Evolutionary conservation across 495 filamentous ascomycete species (phyloP).

Genomic region (Aspergillus leporis): DNA sequence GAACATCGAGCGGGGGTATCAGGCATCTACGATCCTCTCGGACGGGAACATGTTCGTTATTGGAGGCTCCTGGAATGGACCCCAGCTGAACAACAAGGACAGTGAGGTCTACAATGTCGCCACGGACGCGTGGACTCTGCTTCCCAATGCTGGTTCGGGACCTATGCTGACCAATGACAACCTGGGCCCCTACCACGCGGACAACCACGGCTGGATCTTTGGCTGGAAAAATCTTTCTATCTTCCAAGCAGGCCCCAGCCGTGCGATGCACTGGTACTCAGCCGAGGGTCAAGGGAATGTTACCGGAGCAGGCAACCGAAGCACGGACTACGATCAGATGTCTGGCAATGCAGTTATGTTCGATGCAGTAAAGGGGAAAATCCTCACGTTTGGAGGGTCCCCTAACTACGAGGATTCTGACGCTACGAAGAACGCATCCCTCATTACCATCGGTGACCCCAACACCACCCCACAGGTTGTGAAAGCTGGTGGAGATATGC

Average conservation of each 20-base stretch:
- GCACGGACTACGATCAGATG: slow-evolving; percentile 52
- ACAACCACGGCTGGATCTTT: slow-evolving; percentile 55
- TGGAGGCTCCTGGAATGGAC: slow-evolving; percentile 56
- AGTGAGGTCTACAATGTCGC: slow-evolving; percentile 54
- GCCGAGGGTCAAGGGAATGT: slow-evolving; percentile 39
- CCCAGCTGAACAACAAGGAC: slow-evolving; percentile 41
- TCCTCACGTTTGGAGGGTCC: slow-evolving; percentile 53
- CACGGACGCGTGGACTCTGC: slow-evolving; percentile 37
- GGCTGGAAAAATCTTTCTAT: slow-evolving; percentile 53
- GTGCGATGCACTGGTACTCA: slow-evolving; percentile 39
- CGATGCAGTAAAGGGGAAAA: slow-evolving; percentile 55
- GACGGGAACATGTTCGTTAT: slow-evolving; percentile 61
- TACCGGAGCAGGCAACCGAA: slow-evolving; percentile 31
- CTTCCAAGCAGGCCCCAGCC: slow-evolving; percentile 46
- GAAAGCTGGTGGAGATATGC: slow-evolving; percentile 40
- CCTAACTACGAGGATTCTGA: slow-evolving; percentile 42
- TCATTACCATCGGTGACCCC: slow-evolving; percentile 47
- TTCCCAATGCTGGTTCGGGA: slow-evolving; percentile 37
- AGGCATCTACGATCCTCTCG: slow-evolving; percentile 49
- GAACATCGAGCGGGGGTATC: slow-evolving; percentile 57
- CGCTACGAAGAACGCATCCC: slow-evolving; percentile 43
- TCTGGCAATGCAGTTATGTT: slow-evolving; percentile 56
- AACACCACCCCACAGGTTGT: slow-evolving; percentile 27
- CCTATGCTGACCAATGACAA: slow-evolving; percentile 54
- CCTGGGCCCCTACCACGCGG: slow-evolving; percentile 25